A percentile compares a stretch with the other conserved stretches of the same genome.
phyloP scores from a whole-genome alignment of 257 asterid species.

The Thymus mandschuricus region DNA sequence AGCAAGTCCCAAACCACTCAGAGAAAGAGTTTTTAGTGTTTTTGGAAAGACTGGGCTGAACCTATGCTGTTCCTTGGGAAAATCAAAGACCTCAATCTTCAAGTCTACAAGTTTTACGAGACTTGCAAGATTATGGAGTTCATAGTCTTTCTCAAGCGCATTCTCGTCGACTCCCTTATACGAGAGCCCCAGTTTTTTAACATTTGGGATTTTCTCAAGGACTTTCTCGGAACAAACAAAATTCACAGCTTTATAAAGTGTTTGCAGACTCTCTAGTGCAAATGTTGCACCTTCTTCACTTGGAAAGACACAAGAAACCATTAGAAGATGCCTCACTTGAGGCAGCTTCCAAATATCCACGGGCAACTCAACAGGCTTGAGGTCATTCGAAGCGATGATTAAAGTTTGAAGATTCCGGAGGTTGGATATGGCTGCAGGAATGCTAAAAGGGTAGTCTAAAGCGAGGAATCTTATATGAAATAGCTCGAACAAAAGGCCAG shows the following conservation, averaged over 20 bases:
- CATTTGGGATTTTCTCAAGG: constrained; percentile 3
- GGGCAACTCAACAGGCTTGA: neutral
- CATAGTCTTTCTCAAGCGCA: neutral
- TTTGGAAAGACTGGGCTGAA: neutral
- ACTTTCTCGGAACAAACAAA: neutral
- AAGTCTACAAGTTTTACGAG: constrained; percentile 2
- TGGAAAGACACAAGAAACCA: neutral
- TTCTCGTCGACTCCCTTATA: neutral
- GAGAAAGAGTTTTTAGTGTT: neutral
- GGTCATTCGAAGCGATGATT: neutral
- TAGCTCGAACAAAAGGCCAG: neutral
- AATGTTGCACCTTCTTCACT: neutral
- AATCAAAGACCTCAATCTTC: constrained; percentile 1
- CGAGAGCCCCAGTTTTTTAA: neutral
- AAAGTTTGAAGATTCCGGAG: constrained; percentile 23
- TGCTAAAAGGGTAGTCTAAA: neutral
- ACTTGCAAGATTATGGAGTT: neutral
- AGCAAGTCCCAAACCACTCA: constrained; percentile 4
- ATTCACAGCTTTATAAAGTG: neutral
- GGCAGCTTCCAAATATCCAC: constrained; percentile 14
- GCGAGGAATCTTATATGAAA: constrained; percentile 12
- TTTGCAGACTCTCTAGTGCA: constrained; percentile 8
- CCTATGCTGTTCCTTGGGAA: neutral
- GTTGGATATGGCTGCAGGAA: constrained; percentile 6
- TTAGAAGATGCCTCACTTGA: constrained; percentile 1